Conservation (phyloP, 352 stramenopile species). For the Globisporangium rhizosaccharum region DNA sequence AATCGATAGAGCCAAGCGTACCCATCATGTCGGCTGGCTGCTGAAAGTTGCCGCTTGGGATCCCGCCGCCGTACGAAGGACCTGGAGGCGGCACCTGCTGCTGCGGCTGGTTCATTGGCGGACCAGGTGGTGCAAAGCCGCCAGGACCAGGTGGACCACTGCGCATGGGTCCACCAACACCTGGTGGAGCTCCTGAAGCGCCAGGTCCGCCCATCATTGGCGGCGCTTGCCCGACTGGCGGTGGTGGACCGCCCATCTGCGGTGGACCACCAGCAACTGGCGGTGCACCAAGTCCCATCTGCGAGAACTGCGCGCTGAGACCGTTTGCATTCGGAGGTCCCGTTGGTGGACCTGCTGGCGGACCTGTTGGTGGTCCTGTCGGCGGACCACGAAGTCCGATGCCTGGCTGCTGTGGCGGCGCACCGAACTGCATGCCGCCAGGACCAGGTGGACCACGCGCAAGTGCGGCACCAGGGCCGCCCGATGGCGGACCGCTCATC, state of each 20-base stretch:
- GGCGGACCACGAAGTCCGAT: slow-evolving; percentile 14
- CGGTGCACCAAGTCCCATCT: slow-evolving; percentile 57
- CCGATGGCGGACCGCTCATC: slow-evolving; percentile 20
- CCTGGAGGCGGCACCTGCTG: slow-evolving; percentile 14
- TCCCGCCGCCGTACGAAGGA: slow-evolving; percentile 19
- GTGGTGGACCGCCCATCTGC: slow-evolving; percentile 26
- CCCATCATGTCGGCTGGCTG: slow-evolving; percentile 72
- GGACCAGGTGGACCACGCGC: slow-evolving; percentile 16
- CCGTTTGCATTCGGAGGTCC: slow-evolving; percentile 18
- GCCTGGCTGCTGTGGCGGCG: slow-evolving; percentile 12
- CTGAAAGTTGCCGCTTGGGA: slow-evolving; percentile 79
- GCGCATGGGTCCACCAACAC: slow-evolving; percentile 5
- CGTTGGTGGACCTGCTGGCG: slow-evolving; percentile 9
- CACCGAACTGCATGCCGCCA: slow-evolving; percentile 7
- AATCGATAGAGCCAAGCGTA: slow-evolving; percentile 20
- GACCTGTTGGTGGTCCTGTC: slow-evolving; percentile 8
- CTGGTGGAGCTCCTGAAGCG: not conserved
- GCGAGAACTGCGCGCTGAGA: slow-evolving; percentile 56
- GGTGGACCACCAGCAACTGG: slow-evolving; percentile 11
- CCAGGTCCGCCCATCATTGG: slow-evolving; percentile 11
- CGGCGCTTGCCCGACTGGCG: not conserved
- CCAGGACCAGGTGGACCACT: slow-evolving; percentile 14
- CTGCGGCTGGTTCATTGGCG: slow-evolving; percentile 26
- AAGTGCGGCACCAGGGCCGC: slow-evolving; percentile 4
- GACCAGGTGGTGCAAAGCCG: slow-evolving; percentile 5